phyloP scores from a whole-genome alignment of 768 basidiomycete species.

The Boletellus emodensis region DNA sequence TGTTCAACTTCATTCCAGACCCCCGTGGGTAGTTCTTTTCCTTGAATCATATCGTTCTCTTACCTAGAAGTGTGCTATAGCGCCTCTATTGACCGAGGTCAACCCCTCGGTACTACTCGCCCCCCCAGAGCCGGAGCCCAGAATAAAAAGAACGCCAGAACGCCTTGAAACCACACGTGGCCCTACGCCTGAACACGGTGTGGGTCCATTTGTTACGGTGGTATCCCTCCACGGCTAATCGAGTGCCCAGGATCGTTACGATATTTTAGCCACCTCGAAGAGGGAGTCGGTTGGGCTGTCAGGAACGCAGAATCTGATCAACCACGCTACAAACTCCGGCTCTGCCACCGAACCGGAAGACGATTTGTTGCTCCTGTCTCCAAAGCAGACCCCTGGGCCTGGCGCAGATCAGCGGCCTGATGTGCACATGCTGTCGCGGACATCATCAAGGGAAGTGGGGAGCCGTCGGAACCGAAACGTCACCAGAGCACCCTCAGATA shows the following conservation, averaged over 20 bases:
- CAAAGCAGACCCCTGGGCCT: background rate
- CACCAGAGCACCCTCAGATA: slow-evolving; percentile 34
- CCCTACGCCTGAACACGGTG: slow-evolving; percentile 13
- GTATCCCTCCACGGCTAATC: slow-evolving; percentile 8
- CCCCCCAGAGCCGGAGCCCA: slow-evolving; percentile 14
- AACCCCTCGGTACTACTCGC: slow-evolving; percentile 42
- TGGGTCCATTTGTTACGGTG: slow-evolving; percentile 12
- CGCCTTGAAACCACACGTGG: slow-evolving; percentile 3
- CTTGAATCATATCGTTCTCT: slow-evolving; percentile 3
- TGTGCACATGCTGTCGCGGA: slow-evolving; percentile 19
- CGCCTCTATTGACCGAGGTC: slow-evolving; percentile 45
- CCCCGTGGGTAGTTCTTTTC: slow-evolving; percentile 49
- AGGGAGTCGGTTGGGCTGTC: slow-evolving; percentile 1
- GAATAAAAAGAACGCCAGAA: slow-evolving; percentile 10
- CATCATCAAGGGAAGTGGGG: slow-evolving; percentile 17
- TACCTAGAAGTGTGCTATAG: slow-evolving; percentile 34
- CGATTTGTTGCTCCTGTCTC: slow-evolving; percentile 1
- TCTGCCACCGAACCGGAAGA: slow-evolving; percentile 32
- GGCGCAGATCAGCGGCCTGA: slow-evolving; percentile 12
- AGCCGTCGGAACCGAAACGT: slow-evolving; percentile 21
- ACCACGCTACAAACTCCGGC: slow-evolving; percentile 12
- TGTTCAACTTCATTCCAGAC: slow-evolving; percentile 62
- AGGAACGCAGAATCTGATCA: slow-evolving; percentile 10
- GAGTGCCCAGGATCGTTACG: slow-evolving; percentile 14
- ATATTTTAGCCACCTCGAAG: slow-evolving; percentile 2